Conservation (phyloP, 2,329 filamentous ascomycete genomes). For the Ophiostoma himal-ulmi region DNA sequence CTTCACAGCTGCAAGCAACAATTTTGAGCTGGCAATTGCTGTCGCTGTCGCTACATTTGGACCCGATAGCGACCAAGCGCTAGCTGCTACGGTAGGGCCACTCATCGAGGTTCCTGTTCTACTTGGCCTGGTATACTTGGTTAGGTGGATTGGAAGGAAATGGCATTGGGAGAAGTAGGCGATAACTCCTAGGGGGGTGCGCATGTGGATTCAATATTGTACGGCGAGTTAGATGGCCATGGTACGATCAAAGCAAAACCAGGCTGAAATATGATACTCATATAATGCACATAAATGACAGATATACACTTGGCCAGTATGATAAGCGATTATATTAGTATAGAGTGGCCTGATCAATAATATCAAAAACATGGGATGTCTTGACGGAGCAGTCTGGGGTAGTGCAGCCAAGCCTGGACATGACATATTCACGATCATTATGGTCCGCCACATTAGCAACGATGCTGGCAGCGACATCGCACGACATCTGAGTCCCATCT, state of each 20-base stretch:
- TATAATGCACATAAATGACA: too few species aligned
- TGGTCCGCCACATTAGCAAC: not conserved
- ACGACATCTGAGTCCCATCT: not conserved
- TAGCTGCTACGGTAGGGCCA: conserved; percentile 78
- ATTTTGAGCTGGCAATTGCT: conserved; percentile 87
- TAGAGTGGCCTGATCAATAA: not conserved
- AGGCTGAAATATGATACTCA: too few species aligned
- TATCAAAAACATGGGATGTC: not conserved
- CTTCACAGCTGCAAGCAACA: conserved; percentile 86
- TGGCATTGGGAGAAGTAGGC: conserved; percentile 43
- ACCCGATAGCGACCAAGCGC: conserved; percentile 67
- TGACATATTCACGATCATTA: not conserved
- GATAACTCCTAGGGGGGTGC: too few species aligned
- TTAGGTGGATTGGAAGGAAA: conserved; percentile 53
- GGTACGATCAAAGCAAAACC: too few species aligned
- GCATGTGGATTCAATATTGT: too few species aligned
- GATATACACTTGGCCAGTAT: too few species aligned
- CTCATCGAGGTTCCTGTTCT: conserved; percentile 82
- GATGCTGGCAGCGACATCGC: not conserved
- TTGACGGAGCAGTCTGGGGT: not conserved
- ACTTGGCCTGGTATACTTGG: conserved; percentile 67
- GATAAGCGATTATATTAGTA: not conserved
- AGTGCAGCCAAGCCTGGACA: not conserved
- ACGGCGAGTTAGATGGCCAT: too few species aligned
- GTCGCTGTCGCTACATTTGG: conserved; percentile 80